phyloP scores from a whole-genome alignment of 768 basidiomycete species.

The Dacryopinax spathularia region DNA sequence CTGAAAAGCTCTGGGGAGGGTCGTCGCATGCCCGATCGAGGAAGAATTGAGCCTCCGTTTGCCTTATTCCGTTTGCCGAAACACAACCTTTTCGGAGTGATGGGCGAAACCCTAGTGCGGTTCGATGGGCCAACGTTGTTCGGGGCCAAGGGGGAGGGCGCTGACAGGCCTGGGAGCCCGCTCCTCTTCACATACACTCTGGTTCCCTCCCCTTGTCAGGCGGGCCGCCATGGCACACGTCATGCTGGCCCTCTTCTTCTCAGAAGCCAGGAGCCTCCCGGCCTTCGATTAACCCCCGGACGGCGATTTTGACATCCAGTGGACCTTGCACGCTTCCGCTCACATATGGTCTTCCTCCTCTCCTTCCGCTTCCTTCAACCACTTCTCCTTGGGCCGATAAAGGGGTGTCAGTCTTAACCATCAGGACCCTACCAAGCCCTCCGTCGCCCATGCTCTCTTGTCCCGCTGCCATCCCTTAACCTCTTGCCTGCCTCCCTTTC shows the following conservation, averaged over 20 bases:
- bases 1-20: background rate
- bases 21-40: background rate
- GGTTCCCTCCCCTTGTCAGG: too few species aligned
- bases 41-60: background rate
- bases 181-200: background rate
- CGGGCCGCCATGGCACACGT: background rate
- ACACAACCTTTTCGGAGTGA: constrained; percentile 3
- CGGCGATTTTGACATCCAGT: background rate
- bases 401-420: background rate
- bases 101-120: background rate
- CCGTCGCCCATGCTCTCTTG: too few species aligned
- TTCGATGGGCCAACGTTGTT: too few species aligned
- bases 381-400: background rate
- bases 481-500: background rate
- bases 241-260: background rate
- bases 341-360: background rate
- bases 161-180: background rate
- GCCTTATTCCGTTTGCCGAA: constrained; percentile 1
- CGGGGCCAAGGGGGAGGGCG: background rate
- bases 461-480: background rate
- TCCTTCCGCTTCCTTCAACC: background rate
- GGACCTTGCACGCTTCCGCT: background rate
- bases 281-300: background rate
- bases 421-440: too few species aligned
- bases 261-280: background rate